A percentile compares a stretch with the other conserved stretches of the same genome.
Conservation (phyloP, 2,329 filamentous ascomycete genomes). For the Verticillium nubilum region DNA sequence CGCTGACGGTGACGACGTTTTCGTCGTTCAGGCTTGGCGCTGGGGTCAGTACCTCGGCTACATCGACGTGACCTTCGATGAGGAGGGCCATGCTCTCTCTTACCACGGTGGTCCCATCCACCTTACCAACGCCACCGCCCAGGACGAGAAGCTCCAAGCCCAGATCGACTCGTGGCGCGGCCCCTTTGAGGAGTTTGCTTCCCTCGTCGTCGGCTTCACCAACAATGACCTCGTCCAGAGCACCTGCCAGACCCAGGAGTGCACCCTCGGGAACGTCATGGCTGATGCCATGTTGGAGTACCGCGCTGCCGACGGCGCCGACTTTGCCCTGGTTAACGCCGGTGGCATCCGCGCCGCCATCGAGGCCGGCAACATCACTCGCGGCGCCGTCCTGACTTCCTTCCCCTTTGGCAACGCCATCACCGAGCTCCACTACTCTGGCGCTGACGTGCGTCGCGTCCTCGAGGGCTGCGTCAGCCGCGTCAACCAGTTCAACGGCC, state of each 20-base stretch:
- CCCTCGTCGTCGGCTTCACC: conserved; percentile 49
- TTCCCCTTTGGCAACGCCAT: conserved; percentile 64
- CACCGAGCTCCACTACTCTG: conserved; percentile 49
- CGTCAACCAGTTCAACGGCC: conserved; percentile 48
- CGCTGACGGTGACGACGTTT: conserved; percentile 59
- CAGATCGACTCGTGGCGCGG: conserved; percentile 53
- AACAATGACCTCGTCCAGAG: conserved; percentile 53
- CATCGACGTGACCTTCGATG: conserved; percentile 60
- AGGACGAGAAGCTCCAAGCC: conserved; percentile 50
- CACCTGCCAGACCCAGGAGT: conserved; percentile 53
- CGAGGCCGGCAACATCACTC: conserved; percentile 54
- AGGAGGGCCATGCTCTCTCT: conserved; percentile 52
- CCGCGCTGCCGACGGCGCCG: conserved; percentile 36
- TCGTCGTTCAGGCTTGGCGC: conserved; percentile 61
- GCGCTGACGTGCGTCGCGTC: conserved; percentile 48
- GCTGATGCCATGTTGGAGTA: conserved; percentile 58
- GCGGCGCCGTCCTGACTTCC: conserved; percentile 56
- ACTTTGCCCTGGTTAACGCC: conserved; percentile 58
- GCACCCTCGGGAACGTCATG: conserved; percentile 50
- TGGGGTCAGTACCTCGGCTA: conserved; percentile 66
- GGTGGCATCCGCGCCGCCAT: conserved; percentile 61
- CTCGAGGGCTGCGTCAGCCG: conserved; percentile 54
- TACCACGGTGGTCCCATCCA: conserved; percentile 62
- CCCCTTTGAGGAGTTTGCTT: conserved; percentile 56
- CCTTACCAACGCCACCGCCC: conserved; percentile 53